Evolutionary conservation across 2,329 filamentous ascomycete genomes (phyloP), one percentile per base, ranked within the genome.

Genomic region (Huntiella decipiens): DNA sequence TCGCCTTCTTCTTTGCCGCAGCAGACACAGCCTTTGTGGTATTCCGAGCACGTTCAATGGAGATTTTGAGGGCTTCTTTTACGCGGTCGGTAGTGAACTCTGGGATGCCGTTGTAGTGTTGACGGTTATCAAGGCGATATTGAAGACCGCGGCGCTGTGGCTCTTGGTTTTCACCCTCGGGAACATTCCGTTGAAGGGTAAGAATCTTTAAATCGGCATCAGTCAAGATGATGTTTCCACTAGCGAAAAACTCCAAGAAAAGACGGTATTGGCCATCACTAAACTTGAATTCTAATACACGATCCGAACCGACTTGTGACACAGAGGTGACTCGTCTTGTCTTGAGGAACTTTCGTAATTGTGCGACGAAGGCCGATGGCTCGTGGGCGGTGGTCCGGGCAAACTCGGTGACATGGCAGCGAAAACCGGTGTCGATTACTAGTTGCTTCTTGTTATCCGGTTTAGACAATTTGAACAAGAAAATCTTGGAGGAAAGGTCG

Each of bases 201-300:
- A 96, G 60, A 46, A 96, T 87, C 51, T 80, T 91, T 44, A 87
- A 66, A 17, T 92, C 79, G 43, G 70, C 72, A 57, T 96, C 86
- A 2, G 91, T 94, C 45, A 98, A 68, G 51, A 98, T 84, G 50
- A 98, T 79, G 58, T 98, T 98, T 39, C 91, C 91, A 44, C 83
- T 82, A 1, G 91, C 88, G 58, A 94, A 98, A 64, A 98, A 98
- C 63, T 98, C 91, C 22, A 98, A 66, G 58, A 85, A 95, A 16
- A 98, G 61, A 37, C 80, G 72, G 58, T 92, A 95, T 54, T 79
- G 71, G 8, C 91, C 91, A 66, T 96, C 86, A 54, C 83, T 92
- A 59, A 98, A 95, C 55, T 82, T 73, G 45, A 98, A 77, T 59
- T 96, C 85, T 45, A 98, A 79, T 51, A 98, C 82, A 45, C 91